These are phyloP conservation scores for Kwoniella europaea DNA, from an alignment of 768 basidiomycete genomes.

Conservation along the genomic window DNA sequence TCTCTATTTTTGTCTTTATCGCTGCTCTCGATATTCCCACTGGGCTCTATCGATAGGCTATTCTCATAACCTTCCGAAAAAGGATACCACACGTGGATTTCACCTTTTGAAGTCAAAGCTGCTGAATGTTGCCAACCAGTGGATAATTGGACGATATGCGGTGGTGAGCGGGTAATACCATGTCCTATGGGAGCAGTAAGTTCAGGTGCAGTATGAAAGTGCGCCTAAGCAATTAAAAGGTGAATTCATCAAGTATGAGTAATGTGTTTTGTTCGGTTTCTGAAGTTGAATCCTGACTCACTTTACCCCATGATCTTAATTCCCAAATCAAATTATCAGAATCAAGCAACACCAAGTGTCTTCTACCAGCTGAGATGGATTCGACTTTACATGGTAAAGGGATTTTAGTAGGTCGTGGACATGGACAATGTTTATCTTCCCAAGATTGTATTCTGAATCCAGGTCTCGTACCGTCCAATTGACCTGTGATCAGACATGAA, in stretches of 20 bases:
- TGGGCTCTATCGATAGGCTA: slow-evolving; percentile 30
- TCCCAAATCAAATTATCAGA: slow-evolving; percentile 54
- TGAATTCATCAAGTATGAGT: too few species aligned
- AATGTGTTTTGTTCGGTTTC: neutral
- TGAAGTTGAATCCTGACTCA: slow-evolving; percentile 20
- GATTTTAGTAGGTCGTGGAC: slow-evolving; percentile 41
- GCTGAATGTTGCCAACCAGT: slow-evolving; percentile 51
- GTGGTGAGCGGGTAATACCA: slow-evolving; percentile 31
- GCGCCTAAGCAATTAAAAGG: slow-evolving; percentile 34
- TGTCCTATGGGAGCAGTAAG: slow-evolving; percentile 37
- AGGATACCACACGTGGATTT: slow-evolving; percentile 49
- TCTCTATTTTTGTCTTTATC: slow-evolving; percentile 28
- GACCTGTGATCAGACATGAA: slow-evolving; percentile 24
- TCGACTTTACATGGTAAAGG: slow-evolving; percentile 46
- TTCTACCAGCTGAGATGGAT: slow-evolving; percentile 38
- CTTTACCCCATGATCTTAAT: slow-evolving; percentile 41
- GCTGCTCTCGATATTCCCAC: slow-evolving; percentile 23
- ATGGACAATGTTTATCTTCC: slow-evolving; percentile 37
- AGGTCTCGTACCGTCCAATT: slow-evolving; percentile 38
- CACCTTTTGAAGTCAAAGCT: slow-evolving; percentile 41
- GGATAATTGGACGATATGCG: slow-evolving; percentile 45
- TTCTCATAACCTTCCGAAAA: slow-evolving; percentile 35
- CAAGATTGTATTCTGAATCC: slow-evolving; percentile 30
- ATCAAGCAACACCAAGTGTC: slow-evolving; percentile 53
- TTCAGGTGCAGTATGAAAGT: slow-evolving; percentile 42